Evolutionary conservation across 805 yeast genomes (phyloP), one percentile per base, ranked within the genome.

Genomic region (Lipomyces japonicus): DNA sequence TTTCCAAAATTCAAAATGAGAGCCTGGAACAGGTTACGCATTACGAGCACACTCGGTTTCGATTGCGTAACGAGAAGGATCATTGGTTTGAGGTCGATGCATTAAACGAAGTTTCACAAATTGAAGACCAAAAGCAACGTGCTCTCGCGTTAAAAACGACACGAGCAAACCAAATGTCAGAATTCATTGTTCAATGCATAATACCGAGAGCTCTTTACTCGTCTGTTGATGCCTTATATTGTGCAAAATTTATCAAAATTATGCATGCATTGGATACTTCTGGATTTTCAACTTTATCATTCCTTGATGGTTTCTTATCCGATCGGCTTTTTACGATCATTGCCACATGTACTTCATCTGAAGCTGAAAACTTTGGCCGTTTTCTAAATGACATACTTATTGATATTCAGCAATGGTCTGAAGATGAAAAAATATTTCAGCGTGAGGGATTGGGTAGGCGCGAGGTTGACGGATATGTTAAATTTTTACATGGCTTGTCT

Each of bases 341-440:
- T 10, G 82, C 78, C 59, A 79, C 91, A 1, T 77, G 81, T 46
- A 85, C 96, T 0, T 75, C 86, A 0, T 67, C 74, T 3, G 96
- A 90, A 62, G 81, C 95, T 1, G 95, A 89, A 59, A 85, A 86
- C 62, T 65, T 89, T 34, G 95, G 95, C 2, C 66, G 86, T 10
- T 89, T 90, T 58, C 77, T 79, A 58, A 71, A 78, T 23, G 81
- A 78, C 22, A 54, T 84, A 1, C 68, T 87, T 38, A 68, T 64
- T 4, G 67, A 66, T 21, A 69, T 82, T 38, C 76, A 77, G 48
- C 51, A 61, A n/a, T 61, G 70, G 55, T 78, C 85, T 73, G 63
- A 63, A 1, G 55, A 64, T 7, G 66, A 67, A 10, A 66, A 59
- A 23, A 40, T 45, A 0, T 78, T 71, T 59, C 51, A 59, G 1